Conservation (phyloP, 2,329 filamentous ascomycete genomes). For the Hortaea sp. region DNA sequence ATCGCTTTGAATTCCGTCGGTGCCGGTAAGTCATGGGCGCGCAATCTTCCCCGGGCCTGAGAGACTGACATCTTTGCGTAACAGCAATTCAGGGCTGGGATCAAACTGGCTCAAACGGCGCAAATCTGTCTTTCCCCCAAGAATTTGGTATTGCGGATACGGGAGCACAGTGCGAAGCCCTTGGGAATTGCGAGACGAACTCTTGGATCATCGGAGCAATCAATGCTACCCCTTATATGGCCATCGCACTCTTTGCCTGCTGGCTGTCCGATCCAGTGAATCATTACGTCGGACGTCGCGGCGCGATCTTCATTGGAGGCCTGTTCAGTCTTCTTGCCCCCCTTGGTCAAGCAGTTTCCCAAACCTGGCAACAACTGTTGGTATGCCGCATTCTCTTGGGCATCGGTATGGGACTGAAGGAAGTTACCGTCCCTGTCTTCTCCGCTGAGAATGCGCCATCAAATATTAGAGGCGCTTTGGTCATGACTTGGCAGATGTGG, state of each 20-base stretch:
- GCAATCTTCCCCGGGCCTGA: too few relatives aligned
- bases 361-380: constrained; percentile 40
- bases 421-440: constrained; percentile 40
- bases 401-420: constrained; percentile 34
- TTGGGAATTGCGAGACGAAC: neutral
- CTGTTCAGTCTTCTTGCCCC: constrained; percentile 58
- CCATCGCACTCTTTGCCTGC: constrained; percentile 2
- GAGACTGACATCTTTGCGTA: too few relatives aligned
- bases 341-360: constrained; percentile 41
- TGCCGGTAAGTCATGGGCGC: too few relatives aligned
- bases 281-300: constrained; percentile 24
- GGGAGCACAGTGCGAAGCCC: neutral
- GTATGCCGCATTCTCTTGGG: constrained; percentile 23
- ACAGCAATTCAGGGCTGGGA: constrained; percentile 41
- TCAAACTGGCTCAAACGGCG: constrained; percentile 39
- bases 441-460: constrained; percentile 33
- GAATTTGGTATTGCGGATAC: constrained; percentile 20
- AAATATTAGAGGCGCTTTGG: constrained; percentile 31
- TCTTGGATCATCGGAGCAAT: constrained; percentile 56
- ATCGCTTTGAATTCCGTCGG: constrained; percentile 45
- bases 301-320: constrained; percentile 29
- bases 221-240: constrained; percentile 49
- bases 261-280: constrained; percentile 34
- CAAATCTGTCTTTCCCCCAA: constrained; percentile 41
- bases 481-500: constrained; percentile 39